Evolutionary conservation across 2,329 filamentous ascomycete species (phyloP).

Genomic region (Curvularia hawaiiensis): DNA sequence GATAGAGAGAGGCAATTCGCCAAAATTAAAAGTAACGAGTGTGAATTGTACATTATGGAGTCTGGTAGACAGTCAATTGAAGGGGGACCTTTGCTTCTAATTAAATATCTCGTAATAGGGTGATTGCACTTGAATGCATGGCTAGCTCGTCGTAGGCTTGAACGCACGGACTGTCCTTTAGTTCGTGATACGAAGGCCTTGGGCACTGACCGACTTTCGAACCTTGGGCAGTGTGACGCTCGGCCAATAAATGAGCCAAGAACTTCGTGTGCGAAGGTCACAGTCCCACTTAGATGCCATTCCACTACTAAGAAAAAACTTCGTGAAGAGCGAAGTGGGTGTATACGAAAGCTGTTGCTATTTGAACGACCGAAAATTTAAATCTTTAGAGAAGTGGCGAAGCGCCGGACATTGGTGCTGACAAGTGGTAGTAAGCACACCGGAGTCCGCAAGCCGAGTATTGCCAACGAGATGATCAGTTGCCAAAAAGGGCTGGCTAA

Average conservation of each 20-base stretch:
- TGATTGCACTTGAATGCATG: neutral
- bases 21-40: constrained; percentile 8
- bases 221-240: neutral
- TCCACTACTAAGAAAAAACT: neutral
- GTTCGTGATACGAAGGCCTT: neutral
- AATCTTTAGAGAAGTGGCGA: too few relatives aligned
- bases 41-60: constrained; percentile 16
- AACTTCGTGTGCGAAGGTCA: neutral
- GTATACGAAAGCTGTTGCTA: neutral
- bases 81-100: neutral
- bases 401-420: neutral
- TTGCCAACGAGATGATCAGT: neutral
- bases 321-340: too few relatives aligned
- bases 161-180: neutral
- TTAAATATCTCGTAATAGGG: neutral
- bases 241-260: neutral
- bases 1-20: constrained; percentile 12
- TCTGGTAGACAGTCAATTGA: neutral
- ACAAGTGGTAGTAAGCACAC: neutral
- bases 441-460: too few relatives aligned
- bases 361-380: too few relatives aligned
- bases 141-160: neutral
- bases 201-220: neutral
- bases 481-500: neutral
- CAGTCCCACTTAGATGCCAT: neutral